Percentiles rank a stretch among this genome's conserved stretches.
Evolutionary conservation across 2,329 filamentous ascomycete genomes (phyloP).

Genomic region (Neofusicoccum kwambonambiense): DNA sequence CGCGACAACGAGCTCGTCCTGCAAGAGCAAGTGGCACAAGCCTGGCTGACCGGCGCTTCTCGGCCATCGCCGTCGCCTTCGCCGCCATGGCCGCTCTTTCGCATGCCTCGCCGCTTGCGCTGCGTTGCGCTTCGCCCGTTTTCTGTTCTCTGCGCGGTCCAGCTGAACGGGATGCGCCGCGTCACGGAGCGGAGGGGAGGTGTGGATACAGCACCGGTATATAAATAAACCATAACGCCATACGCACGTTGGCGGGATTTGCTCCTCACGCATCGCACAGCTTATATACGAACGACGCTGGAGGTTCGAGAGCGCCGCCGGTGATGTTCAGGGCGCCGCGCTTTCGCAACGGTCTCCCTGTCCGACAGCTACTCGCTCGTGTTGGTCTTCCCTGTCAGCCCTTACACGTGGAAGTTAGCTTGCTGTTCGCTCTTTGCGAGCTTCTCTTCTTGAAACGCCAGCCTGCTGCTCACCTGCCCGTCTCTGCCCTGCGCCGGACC

Average conservation of each 20-base stretch:
- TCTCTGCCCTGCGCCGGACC: background rate
- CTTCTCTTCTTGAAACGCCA: background rate
- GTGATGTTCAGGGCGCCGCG: background rate
- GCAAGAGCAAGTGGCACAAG: background rate
- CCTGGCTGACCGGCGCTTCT: background rate
- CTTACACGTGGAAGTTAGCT: background rate
- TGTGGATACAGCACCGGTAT: background rate
- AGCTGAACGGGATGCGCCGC: constrained; percentile 2
- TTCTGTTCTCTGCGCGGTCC: background rate
- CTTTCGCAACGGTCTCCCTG: background rate
- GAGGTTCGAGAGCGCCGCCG: background rate
- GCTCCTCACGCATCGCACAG: no score
- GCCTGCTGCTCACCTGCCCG: background rate
- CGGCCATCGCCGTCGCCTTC: background rate
- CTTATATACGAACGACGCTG: background rate
- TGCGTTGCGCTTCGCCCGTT: background rate
- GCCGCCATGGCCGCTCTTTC: background rate
- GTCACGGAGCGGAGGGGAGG: background rate
- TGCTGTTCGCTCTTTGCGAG: no score
- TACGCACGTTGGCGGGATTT: background rate
- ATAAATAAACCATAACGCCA: constrained; percentile 3
- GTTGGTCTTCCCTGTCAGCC: no score
- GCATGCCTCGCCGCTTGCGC: no score
- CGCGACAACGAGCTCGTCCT: background rate
- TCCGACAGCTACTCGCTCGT: background rate